These are phyloP conservation scores for Tieghemostelium lacteum DNA, from an alignment of 78 protist species.

Conservation along the genomic window DNA sequence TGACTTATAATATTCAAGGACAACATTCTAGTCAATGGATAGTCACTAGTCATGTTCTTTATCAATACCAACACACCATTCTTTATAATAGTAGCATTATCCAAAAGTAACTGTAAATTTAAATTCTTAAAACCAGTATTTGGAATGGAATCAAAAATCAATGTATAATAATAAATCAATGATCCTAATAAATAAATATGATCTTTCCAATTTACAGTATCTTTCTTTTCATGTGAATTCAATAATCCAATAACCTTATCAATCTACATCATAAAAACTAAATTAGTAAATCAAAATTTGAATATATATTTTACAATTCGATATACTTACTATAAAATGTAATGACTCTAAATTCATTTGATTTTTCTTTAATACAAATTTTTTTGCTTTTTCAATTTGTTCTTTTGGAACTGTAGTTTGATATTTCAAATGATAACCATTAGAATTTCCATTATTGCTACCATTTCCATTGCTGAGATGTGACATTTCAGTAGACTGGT, in stretches of 20 bases:
- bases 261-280: constrained; percentile 1
- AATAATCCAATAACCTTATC: background rate
- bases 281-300: background rate
- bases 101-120: background rate
- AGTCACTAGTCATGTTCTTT: constrained; percentile 21
- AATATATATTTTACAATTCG: background rate
- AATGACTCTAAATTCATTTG: background rate
- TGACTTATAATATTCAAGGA: constrained; percentile 5
- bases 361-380: background rate
- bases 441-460: too few relatives aligned
- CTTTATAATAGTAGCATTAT: background rate
- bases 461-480: background rate
- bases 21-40: constrained; percentile 43
- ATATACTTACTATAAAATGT: background rate
- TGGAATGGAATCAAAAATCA: background rate
- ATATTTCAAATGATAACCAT: too few relatives aligned
- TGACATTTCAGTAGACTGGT: background rate
- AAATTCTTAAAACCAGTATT: background rate
- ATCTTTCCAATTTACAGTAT: constrained; percentile 19
- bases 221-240: constrained; percentile 13
- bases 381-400: background rate
- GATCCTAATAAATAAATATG: constrained; percentile 2
- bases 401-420: background rate
- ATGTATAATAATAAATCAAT: background rate
- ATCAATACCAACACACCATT: background rate